phyloP scores from a whole-genome alignment of 2,329 filamentous ascomycete genomes.

The Neurospora sp. region DNA sequence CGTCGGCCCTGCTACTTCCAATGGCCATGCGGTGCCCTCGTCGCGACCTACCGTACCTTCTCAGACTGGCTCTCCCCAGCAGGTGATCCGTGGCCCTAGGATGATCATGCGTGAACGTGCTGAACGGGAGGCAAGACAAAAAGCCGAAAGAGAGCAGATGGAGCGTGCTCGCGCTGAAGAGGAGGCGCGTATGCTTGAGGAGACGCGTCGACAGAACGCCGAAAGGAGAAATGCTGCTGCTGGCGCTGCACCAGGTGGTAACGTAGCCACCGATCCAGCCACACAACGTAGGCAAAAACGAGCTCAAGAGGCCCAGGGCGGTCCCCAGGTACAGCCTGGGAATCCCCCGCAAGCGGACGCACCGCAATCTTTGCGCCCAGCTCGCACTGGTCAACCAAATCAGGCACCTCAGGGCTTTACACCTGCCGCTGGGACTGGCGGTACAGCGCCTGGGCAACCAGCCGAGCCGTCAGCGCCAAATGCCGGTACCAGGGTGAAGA shows the following conservation, averaged over 20 bases:
- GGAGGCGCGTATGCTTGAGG: slow-evolving; percentile 44
- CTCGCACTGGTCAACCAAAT: slow-evolving; percentile 18
- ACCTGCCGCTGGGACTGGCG: slow-evolving; percentile 6
- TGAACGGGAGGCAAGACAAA: slow-evolving; percentile 62
- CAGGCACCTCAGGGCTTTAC: slow-evolving; percentile 18
- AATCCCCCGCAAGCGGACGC: slow-evolving; percentile 12
- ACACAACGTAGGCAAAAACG: slow-evolving; percentile 25
- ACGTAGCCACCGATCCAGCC: slow-evolving; percentile 25
- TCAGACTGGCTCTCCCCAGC: slow-evolving; percentile 43
- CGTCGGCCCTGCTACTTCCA: slow-evolving; percentile 41
- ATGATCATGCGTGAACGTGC: slow-evolving; percentile 85
- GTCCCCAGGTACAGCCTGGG: slow-evolving; percentile 7
- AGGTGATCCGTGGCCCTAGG: slow-evolving; percentile 68
- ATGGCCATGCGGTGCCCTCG: slow-evolving; percentile 40
- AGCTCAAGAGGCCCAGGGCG: slow-evolving; percentile 18
- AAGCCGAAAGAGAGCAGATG: slow-evolving; percentile 55
- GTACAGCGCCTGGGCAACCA: slow-evolving; percentile 14
- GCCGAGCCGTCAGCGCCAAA: slow-evolving; percentile 24
- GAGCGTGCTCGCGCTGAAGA: slow-evolving; percentile 49
- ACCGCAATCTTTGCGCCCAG: slow-evolving; percentile 15
- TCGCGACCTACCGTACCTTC: slow-evolving; percentile 38
- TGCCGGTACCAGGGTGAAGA: slow-evolving; percentile 37
- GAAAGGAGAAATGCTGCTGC: slow-evolving; percentile 51
- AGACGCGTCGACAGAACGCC: slow-evolving; percentile 42
- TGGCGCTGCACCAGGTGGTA: slow-evolving; percentile 25